These are phyloP conservation scores for Kalmanozyma brasiliensis DNA, from an alignment of 1,284 basidiomycete species.

Conservation along the genomic window DNA sequence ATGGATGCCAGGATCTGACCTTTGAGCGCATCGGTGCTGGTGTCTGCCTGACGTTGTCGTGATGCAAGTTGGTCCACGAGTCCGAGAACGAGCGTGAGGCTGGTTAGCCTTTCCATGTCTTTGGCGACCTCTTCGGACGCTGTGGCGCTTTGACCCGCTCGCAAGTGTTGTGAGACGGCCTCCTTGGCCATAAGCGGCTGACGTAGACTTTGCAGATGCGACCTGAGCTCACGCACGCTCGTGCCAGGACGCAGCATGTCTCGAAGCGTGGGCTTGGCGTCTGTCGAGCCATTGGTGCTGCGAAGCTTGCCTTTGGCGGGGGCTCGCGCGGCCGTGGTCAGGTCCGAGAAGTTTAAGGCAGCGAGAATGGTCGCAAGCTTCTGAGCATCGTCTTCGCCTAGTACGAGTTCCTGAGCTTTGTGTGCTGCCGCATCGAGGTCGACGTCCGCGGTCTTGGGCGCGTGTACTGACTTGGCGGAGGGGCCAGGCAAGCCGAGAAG, in stretches of 20 bases:
- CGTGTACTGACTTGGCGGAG: slow-evolving; percentile 4
- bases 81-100: slow-evolving; percentile 28
- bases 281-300: not conserved
- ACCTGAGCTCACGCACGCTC: slow-evolving; percentile 24
- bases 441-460: not conserved
- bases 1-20: slow-evolving; percentile 21
- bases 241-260: slow-evolving; percentile 21
- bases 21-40: slow-evolving; percentile 17
- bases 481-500: slow-evolving; percentile 34
- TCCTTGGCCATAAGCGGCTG: slow-evolving; percentile 23
- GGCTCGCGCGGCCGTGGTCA: not conserved
- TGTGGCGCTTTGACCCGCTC: not conserved
- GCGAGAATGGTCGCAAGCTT: slow-evolving; percentile 20
- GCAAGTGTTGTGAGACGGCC: slow-evolving; percentile 14
- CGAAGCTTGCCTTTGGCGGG: slow-evolving; percentile 19
- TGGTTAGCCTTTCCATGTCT: slow-evolving; percentile 22
- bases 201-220: slow-evolving; percentile 18
- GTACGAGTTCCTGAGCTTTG: slow-evolving; percentile 21
- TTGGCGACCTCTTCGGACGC: slow-evolving; percentile 3
- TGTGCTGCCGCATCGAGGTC: slow-evolving; percentile 3
- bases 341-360: slow-evolving; percentile 12
- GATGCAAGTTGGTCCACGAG: slow-evolving; percentile 48
- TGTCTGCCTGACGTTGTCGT: slow-evolving; percentile 20
- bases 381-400: slow-evolving; percentile 21
- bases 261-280: slow-evolving; percentile 4